These are phyloP conservation scores for Schizonepeta tenuifolia DNA, from an alignment of 257 asterid genomes.

Conservation along the genomic window DNA sequence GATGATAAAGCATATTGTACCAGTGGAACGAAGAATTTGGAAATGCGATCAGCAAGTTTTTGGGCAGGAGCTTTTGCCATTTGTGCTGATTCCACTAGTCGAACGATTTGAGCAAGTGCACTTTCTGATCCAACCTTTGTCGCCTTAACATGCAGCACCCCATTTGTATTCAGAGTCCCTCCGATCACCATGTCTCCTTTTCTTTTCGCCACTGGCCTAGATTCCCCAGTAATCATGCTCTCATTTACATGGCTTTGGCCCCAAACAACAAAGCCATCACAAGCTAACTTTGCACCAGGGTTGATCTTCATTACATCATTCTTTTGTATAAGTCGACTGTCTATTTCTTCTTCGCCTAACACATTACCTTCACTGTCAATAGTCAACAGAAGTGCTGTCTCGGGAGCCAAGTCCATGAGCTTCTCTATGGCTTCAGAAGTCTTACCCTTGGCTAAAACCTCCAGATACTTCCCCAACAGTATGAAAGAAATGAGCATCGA, in stretches of 20 bases:
- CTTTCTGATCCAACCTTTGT: conserved; percentile 75
- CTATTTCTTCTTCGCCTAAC: conserved; percentile 63
- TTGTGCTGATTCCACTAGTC: conserved; percentile 69
- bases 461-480: conserved; percentile 70
- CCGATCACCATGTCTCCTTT: conserved; percentile 70
- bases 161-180: conserved; percentile 74
- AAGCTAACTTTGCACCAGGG: conserved; percentile 79
- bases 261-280: conserved; percentile 73
- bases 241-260: conserved; percentile 67
- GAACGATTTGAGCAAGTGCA: conserved; percentile 70
- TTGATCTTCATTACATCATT: conserved; percentile 61
- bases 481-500: conserved; percentile 73
- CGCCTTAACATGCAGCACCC: conserved; percentile 62
- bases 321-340: conserved; percentile 66
- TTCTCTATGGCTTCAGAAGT: conserved; percentile 75
- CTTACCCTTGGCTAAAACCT: conserved; percentile 71
- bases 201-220: conserved; percentile 63
- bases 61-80: conserved; percentile 74
- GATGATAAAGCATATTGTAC: conserved; percentile 36
- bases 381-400: conserved; percentile 52
- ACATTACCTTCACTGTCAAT: conserved; percentile 53
- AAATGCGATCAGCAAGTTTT: conserved; percentile 65
- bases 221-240: conserved; percentile 82
- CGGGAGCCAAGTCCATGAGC: conserved; percentile 75
- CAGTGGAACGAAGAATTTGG: conserved; percentile 64